These are phyloP conservation scores for Populus hybrid DNA, from an alignment of 441 rosid species.

Conservation along the genomic window DNA sequence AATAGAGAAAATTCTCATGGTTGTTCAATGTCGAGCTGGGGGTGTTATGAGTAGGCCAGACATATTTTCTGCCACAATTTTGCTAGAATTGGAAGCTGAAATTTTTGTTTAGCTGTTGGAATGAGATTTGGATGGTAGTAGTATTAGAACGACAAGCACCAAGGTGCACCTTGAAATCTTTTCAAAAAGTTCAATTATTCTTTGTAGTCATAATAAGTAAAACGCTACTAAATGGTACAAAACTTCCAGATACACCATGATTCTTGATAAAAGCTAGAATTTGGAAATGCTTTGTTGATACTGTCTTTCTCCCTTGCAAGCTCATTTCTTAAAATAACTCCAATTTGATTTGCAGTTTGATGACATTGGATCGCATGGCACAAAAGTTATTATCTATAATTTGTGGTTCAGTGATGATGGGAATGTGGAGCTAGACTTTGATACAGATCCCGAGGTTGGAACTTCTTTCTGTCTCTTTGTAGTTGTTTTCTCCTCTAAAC, in stretches of 20 bases:
- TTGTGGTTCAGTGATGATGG: slow-evolving; percentile 64
- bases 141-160: neutral
- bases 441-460: slow-evolving; percentile 52
- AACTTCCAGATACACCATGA: neutral
- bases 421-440: slow-evolving; percentile 67
- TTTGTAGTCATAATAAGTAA: neutral
- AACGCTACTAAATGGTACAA: neutral
- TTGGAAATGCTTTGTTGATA: neutral
- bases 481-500: neutral
- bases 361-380: slow-evolving; percentile 66
- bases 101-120: neutral
- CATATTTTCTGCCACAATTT: neutral
- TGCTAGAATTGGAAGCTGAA: neutral
- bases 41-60: neutral
- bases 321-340: neutral
- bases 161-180: neutral
- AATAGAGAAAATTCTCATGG: neutral
- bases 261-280: neutral
- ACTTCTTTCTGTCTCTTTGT: slow-evolving; percentile 1
- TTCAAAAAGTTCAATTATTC: neutral
- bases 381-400: slow-evolving; percentile 71
- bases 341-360: slow-evolving; percentile 48
- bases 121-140: neutral
- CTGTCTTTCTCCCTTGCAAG: neutral
- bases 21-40: neutral